phyloP scores from a whole-genome alignment of 2,329 filamentous ascomycete species.

The Aspergillus persii region DNA sequence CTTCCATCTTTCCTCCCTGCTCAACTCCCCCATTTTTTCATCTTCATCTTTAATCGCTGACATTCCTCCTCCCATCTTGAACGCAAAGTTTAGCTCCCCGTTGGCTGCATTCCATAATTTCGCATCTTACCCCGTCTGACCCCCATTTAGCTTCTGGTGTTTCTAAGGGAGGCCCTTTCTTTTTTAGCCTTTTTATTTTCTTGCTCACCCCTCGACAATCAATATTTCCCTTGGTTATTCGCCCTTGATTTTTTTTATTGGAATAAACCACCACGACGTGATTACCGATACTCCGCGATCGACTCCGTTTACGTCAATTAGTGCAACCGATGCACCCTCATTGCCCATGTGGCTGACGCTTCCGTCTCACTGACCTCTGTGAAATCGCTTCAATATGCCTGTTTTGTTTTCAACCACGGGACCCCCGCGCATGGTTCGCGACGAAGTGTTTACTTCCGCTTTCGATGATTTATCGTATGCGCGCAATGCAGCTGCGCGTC shows the following conservation, averaged over 20 bases:
- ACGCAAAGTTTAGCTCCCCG: neutral
- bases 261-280: neutral
- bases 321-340: neutral
- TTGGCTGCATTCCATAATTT: neutral
- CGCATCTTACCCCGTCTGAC: slow-evolving; percentile 1
- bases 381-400: neutral
- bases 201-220: neutral
- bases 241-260: neutral
- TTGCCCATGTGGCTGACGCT: slow-evolving; percentile 15
- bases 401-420: slow-evolving; percentile 14
- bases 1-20: neutral
- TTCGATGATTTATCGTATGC: neutral
- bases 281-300: neutral
- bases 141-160: neutral
- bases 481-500: neutral
- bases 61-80: neutral
- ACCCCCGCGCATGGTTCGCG: slow-evolving; percentile 7
- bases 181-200: neutral
- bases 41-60: neutral
- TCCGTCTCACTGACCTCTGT: slow-evolving; percentile 8
- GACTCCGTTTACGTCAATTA: neutral
- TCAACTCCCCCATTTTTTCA: neutral
- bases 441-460: neutral
- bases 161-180: neutral
- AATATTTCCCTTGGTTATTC: neutral